A percentile compares a stretch with the other conserved stretches of the same genome.
These are phyloP conservation scores for Glutinoglossum americanum DNA, from an alignment of 495 filamentous ascomycete species.

Conservation along the genomic window DNA sequence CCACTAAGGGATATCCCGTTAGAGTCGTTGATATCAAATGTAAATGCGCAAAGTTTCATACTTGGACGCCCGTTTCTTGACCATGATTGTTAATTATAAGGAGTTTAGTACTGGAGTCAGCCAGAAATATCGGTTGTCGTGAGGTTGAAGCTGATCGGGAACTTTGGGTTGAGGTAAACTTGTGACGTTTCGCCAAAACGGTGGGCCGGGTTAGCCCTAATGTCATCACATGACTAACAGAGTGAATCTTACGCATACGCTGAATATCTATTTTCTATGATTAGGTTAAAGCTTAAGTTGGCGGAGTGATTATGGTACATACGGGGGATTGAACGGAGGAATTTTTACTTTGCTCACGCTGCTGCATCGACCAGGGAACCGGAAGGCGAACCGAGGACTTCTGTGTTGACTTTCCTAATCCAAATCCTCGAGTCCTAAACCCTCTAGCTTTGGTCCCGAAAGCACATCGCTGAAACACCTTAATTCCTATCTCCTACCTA, in stretches of 20 bases:
- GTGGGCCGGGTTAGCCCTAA: neutral
- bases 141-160: neutral
- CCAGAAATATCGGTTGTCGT: neutral
- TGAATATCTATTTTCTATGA: too few species aligned
- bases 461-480: neutral
- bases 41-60: slow-evolving; percentile 22
- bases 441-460: neutral
- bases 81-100: slow-evolving; percentile 58
- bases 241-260: too few species aligned
- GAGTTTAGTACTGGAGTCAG: neutral
- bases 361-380: neutral
- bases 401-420: neutral
- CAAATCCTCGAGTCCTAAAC: neutral
- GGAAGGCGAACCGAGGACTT: neutral
- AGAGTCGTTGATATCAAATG: neutral
- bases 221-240: neutral
- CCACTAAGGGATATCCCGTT: slow-evolving; percentile 32
- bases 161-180: neutral
- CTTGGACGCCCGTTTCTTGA: slow-evolving; percentile 99
- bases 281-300: too few species aligned
- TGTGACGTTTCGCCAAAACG: neutral
- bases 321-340: neutral
- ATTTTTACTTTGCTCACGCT: neutral
- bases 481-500: neutral
- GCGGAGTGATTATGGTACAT: too few species aligned